A percentile compares a stretch with the other conserved stretches of the same genome.
Evolutionary conservation across 225 moss, liverwort and hornwort genomes (phyloP).

Genomic region (Bryoerythrophyllum caledonicum): DNA sequence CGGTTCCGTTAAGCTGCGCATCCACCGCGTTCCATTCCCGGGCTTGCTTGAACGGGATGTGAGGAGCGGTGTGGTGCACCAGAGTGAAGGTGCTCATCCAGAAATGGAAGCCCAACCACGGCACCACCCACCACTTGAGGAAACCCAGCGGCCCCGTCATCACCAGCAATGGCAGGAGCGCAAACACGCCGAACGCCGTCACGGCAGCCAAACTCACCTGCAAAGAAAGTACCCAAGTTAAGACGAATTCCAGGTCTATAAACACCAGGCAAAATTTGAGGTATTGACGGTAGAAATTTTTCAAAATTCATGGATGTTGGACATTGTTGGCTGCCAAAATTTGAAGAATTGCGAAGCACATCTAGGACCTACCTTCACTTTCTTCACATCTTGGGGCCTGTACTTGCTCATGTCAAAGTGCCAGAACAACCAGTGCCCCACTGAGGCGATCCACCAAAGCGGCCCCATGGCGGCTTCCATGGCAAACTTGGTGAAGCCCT

Average conservation of each 20-base stretch:
- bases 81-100: constrained; percentile 99
- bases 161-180: constrained; percentile 62
- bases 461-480: constrained; percentile 89
- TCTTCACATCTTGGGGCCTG: constrained; percentile 65
- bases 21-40: constrained; percentile 82
- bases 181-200: constrained; percentile 69
- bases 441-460: constrained; percentile 84
- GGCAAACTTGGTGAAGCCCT: constrained; percentile 52
- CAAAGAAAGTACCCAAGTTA: not conserved
- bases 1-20: constrained; percentile 79
- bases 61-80: constrained; percentile 91
- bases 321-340: too few species aligned
- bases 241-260: too few species aligned
- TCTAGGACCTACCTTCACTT: constrained; percentile 60
- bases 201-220: constrained; percentile 79
- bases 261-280: too few species aligned
- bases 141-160: constrained; percentile 74
- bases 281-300: too few species aligned
- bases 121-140: constrained; percentile 86
- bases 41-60: constrained; percentile 84
- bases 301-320: too few species aligned
- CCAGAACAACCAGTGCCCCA: constrained; percentile 90
- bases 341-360: not conserved
- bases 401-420: constrained; percentile 84
- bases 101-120: constrained; percentile 95